Evolutionary conservation across 75 land plant genomes (phyloP), one percentile per base, ranked within the genome.

Genomic region (Ceratopteris richardii): DNA sequence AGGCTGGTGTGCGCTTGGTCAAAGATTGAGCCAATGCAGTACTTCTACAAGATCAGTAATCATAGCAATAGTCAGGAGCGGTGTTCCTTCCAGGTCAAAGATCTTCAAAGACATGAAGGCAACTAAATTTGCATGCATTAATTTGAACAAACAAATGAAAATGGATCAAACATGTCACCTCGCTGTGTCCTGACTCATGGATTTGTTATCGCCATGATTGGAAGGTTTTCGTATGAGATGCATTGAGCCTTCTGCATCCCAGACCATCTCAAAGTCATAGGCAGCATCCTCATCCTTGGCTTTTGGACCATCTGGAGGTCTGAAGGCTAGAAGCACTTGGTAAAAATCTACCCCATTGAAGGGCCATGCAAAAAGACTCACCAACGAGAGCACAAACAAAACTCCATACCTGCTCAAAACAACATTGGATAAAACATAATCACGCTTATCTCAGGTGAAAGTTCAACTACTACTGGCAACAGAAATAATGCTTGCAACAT

Each of bases 211-310:
- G 9, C 68, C 50, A 6, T 28, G 0, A 60, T 60, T 62, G 17
- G 70, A 25, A 20, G 74, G 36, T 70, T 84, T 92, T 61, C 75
- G 81, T 36, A 92, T 73, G 23, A 88, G 73, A 78, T 92, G 97
- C 97, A 91, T 83, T 1, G 73, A 72, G 6, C 97, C 97, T 68
- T 92, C 94, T 21, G 97, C 94, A 71, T 88, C 97, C 97, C 97
- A 92, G 17, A 85, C 52, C 89, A 84, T 84, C 36, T 92, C 97
- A 70, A 77, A 88, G 17, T 92, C 97, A 60, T 75, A 64, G 40
- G 69, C 50, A 14, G 72, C 86, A 72, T 88, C 89, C 47, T 92
- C 90, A 60, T 79, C 73, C 72, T 85, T 92, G 44, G 76, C 80
- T 65, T 86, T 86, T 12, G 66, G 20, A 29, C 55, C 67, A 55